These are phyloP conservation scores for Ustilago lituana DNA, from an alignment of 1,284 basidiomycete genomes.

Conservation along the genomic window DNA sequence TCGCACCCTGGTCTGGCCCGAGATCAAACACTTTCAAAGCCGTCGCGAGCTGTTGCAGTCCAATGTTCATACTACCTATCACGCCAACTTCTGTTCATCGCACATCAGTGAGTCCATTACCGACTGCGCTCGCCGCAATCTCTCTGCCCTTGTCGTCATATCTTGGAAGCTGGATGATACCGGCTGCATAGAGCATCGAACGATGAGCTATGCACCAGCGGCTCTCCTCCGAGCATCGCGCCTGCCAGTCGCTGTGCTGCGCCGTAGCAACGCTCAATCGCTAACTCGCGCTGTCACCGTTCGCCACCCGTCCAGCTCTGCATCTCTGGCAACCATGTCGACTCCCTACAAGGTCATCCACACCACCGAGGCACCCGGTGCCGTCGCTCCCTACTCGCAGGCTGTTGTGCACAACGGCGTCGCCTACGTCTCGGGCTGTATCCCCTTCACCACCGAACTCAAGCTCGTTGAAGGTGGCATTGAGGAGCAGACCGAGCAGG, in stretches of 20 bases:
- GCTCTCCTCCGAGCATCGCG: neutral
- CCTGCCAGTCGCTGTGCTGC: neutral
- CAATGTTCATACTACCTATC: no score
- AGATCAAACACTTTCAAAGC: no score
- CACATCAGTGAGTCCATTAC: slow-evolving; percentile 13
- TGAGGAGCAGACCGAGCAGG: slow-evolving; percentile 83
- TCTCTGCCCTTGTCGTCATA: no score
- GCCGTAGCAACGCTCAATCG: neutral
- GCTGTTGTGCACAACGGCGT: slow-evolving; percentile 81
- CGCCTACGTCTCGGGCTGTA: slow-evolving; percentile 88
- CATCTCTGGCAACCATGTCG: slow-evolving; percentile 19
- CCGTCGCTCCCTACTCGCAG: slow-evolving; percentile 71
- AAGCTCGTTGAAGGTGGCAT: slow-evolving; percentile 80
- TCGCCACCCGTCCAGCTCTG: slow-evolving; percentile 8
- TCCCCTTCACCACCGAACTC: slow-evolving; percentile 82
- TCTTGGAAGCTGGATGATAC: no score
- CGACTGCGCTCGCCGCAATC: neutral
- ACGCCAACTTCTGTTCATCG: slow-evolving; percentile 8
- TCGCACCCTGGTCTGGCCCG: no score
- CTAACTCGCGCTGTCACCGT: slow-evolving; percentile 7
- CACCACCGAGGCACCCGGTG: slow-evolving; percentile 62
- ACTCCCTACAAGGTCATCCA: slow-evolving; percentile 60
- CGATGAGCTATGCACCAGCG: neutral
- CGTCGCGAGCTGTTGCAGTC: no score
- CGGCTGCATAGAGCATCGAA: neutral